These are phyloP conservation scores for Alternaria ventricosa DNA, from an alignment of 2,329 filamentous ascomycete species.

Conservation along the genomic window DNA sequence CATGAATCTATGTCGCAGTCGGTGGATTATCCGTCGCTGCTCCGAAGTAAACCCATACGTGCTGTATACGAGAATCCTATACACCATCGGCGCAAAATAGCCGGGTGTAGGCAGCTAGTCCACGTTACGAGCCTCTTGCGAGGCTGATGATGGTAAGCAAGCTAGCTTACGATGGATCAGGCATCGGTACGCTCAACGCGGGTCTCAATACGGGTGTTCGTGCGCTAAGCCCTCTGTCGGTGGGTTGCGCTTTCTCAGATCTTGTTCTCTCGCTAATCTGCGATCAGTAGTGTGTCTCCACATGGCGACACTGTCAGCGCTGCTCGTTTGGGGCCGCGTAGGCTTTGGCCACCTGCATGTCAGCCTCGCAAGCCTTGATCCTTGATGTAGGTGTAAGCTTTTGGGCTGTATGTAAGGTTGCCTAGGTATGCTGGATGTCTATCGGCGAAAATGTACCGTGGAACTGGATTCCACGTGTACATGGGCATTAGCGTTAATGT, in stretches of 20 bases:
- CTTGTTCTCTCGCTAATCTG: slow-evolving; percentile 23
- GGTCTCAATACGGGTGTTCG: not conserved
- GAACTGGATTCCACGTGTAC: not conserved
- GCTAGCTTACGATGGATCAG: not conserved
- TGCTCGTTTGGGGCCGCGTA: not conserved
- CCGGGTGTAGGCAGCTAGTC: not conserved
- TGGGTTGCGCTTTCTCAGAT: slow-evolving; percentile 8
- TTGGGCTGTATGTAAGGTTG: not conserved
- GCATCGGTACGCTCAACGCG: not conserved
- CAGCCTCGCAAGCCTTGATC: not conserved
- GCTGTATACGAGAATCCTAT: not conserved
- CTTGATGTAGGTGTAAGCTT: not conserved
- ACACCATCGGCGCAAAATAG: not conserved
- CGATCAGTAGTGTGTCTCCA: slow-evolving; percentile 8
- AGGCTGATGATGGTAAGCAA: not conserved
- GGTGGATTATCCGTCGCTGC: not conserved
- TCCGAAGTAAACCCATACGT: not conserved
- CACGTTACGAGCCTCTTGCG: not conserved
- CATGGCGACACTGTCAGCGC: slow-evolving; percentile 10
- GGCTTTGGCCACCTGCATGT: slow-evolving; percentile 3
- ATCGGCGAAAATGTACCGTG: not conserved
- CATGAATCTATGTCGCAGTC: not conserved
- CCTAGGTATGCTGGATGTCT: not conserved
- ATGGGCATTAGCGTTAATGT: not conserved
- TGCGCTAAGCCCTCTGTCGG: not conserved